Conservation (phyloP, 2,329 filamentous ascomycete genomes). For the Pseudogymnoascus sp. region DNA sequence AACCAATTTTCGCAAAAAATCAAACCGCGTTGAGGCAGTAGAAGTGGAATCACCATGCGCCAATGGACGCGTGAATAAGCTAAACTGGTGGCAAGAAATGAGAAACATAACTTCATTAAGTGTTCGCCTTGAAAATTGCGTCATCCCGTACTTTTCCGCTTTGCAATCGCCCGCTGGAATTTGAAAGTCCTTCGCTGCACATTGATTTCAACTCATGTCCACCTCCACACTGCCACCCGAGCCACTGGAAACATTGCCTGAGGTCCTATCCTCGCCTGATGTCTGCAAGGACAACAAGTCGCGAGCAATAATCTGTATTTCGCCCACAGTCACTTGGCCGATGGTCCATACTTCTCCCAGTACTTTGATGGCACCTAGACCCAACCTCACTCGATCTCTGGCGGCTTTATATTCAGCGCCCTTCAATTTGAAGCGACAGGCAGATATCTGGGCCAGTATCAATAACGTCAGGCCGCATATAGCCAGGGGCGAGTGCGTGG, state of each 20-base stretch:
- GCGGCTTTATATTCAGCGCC: not conserved
- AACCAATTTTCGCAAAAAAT: not conserved
- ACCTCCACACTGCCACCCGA: not conserved
- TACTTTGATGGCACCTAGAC: not conserved
- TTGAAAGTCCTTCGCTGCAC: not conserved
- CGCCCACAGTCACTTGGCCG: not conserved
- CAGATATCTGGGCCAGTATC: not conserved
- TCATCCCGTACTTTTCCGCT: not conserved
- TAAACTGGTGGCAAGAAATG: not conserved
- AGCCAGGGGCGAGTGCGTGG: not conserved
- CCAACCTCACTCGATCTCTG: not conserved
- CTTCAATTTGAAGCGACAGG: conserved; percentile 2
- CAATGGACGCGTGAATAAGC: not conserved
- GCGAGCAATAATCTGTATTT: not conserved
- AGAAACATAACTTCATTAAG: not conserved
- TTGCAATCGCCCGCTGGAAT: not conserved
- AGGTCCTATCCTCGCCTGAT: not conserved
- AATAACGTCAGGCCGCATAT: conserved; percentile 2
- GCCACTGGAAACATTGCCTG: not conserved
- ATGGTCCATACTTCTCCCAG: not conserved
- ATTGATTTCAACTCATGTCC: not conserved
- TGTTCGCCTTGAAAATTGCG: not conserved
- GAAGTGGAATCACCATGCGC: not conserved
- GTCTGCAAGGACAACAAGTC: not conserved
- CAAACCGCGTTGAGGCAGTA: not conserved